Evolutionary conservation across 2,329 filamentous ascomycete genomes (phyloP).

Genomic region (Thelonectria discophora): DNA sequence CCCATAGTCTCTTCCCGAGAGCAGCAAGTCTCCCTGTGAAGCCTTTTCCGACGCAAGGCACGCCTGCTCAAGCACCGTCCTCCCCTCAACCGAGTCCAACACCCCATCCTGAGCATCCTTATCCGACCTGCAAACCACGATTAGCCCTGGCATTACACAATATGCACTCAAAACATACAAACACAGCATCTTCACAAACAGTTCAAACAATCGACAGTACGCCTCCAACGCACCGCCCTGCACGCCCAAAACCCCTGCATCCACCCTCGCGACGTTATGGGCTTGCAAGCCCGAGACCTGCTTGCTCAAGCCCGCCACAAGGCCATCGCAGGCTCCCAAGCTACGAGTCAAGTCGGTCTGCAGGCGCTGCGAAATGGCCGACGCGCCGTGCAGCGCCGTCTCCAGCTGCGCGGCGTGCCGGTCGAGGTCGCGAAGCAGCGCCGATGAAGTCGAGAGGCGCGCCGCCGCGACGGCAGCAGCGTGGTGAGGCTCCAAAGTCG

Average conservation of each 20-base stretch:
- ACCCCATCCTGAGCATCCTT: constrained; percentile 39
- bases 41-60: constrained; percentile 30
- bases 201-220: constrained; percentile 40
- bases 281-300: constrained; percentile 46
- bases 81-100: constrained; percentile 31
- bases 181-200: constrained; percentile 34
- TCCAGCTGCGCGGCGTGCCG: constrained; percentile 40
- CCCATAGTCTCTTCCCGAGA: constrained; percentile 17
- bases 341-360: constrained; percentile 42
- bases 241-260: constrained; percentile 39
- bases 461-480: constrained; percentile 14
- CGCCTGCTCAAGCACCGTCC: constrained; percentile 33
- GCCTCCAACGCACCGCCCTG: constrained; percentile 39
- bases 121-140: constrained; percentile 19
- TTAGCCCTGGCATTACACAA: background rate
- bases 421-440: constrained; percentile 41
- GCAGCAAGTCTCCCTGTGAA: constrained; percentile 33
- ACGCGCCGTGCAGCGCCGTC: constrained; percentile 35
- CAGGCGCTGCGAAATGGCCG: constrained; percentile 42
- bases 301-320: constrained; percentile 45
- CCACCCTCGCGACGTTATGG: constrained; percentile 35
- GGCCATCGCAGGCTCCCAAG: constrained; percentile 43
- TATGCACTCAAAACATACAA: constrained; percentile 30
- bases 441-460: constrained; percentile 36
- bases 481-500: constrained; percentile 23